phyloP scores from a whole-genome alignment of 306 rosid species.

The Rubus idaeus region DNA sequence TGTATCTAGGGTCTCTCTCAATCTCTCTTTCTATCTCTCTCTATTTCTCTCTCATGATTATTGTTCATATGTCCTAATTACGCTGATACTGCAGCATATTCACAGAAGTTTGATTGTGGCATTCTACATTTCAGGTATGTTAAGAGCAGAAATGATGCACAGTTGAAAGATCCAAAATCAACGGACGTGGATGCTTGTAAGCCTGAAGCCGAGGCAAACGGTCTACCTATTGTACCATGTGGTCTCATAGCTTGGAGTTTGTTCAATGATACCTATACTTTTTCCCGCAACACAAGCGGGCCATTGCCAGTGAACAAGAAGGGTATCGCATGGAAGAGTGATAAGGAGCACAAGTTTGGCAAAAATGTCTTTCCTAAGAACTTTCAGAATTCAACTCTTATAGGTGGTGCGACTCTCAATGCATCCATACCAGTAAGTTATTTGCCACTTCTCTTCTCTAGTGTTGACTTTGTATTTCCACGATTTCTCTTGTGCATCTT shows the following conservation, averaged over 20 bases:
- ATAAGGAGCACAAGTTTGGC: constrained; percentile 89
- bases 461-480: background rate
- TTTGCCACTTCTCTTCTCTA: constrained; percentile 11
- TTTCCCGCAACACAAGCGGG: constrained; percentile 38
- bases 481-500: background rate
- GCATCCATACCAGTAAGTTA: constrained; percentile 48
- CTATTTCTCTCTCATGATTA: background rate
- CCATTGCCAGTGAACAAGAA: constrained; percentile 61
- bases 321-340: constrained; percentile 89
- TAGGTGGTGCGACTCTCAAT: constrained; percentile 53
- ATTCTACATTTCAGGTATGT: constrained; percentile 63
- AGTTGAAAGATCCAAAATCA: constrained; percentile 45
- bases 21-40: no score
- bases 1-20: background rate
- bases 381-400: constrained; percentile 70
- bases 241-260: constrained; percentile 99
- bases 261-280: constrained; percentile 84
- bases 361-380: constrained; percentile 75
- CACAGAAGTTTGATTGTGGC: background rate
- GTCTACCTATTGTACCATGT: constrained; percentile 65
- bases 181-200: constrained; percentile 45
- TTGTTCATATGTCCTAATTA: background rate
- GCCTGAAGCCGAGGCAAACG: constrained; percentile 56
- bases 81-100: background rate
- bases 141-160: constrained; percentile 86